A percentile compares a stretch with the other conserved stretches of the same genome.
These are phyloP conservation scores for Cryptococcus depauperatus DNA, from an alignment of 1,284 basidiomycete genomes.

Conservation along the genomic window DNA sequence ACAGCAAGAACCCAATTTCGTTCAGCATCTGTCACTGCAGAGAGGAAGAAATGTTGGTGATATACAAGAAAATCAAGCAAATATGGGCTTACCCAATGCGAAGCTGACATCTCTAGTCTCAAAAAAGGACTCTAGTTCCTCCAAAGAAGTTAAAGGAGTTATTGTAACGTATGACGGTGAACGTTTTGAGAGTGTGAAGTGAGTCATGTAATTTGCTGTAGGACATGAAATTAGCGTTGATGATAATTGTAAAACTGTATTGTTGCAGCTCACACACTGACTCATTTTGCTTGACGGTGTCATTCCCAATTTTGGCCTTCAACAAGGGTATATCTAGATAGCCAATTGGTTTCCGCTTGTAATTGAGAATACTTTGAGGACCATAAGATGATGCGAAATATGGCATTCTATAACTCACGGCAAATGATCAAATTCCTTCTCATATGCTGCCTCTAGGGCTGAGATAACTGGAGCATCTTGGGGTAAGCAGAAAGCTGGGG, in stretches of 20 bases:
- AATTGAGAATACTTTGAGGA: slow-evolving; percentile 60
- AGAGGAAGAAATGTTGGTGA: background rate
- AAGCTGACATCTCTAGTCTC: slow-evolving; percentile 54
- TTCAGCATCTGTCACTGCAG: slow-evolving; percentile 66
- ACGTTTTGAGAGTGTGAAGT: slow-evolving; percentile 59
- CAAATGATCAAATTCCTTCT: slow-evolving; percentile 81
- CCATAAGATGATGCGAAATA: background rate
- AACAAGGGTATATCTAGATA: slow-evolving; percentile 68
- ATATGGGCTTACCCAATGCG: slow-evolving; percentile 56
- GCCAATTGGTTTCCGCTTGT: slow-evolving; percentile 63
- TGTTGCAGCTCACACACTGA: slow-evolving; percentile 52
- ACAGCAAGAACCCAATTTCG: slow-evolving; percentile 80
- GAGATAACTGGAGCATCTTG: slow-evolving; percentile 59
- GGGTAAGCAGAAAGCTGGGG: slow-evolving; percentile 77
- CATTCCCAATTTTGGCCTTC: slow-evolving; percentile 68
- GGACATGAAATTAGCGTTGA: too few species aligned
- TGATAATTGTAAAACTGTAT: too few species aligned
- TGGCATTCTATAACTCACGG: slow-evolving; percentile 53
- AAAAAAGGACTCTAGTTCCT: slow-evolving; percentile 68
- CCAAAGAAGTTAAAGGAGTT: slow-evolving; percentile 66
- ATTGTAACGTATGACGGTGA: slow-evolving; percentile 62
- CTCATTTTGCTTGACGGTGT: slow-evolving; percentile 53
- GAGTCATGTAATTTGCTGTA: slow-evolving; percentile 61
- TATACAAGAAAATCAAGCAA: too few species aligned
- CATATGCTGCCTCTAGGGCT: slow-evolving; percentile 76